Base-by-base conservation (phyloP, 75 land plant genomes). In the Chamaecyparis obtusa region DNA sequence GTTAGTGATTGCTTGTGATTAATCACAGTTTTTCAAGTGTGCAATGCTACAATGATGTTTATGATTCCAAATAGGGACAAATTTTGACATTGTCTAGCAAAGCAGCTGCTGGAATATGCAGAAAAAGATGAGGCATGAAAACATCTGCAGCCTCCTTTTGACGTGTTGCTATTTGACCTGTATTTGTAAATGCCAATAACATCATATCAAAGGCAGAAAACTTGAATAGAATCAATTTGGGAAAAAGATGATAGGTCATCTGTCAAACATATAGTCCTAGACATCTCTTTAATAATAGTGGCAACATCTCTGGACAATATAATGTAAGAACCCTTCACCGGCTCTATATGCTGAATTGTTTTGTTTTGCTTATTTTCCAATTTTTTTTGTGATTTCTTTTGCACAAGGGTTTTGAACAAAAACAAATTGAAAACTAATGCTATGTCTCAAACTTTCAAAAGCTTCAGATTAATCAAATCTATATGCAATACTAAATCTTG, bases 1-100 rank as follows among this genome's bases (percentile, higher is more conserved):
- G 0, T 0, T 49, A 8, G 11, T 49, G 51, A 49, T 49, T 49
- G 51, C 11, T 49, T 9, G 9, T 49, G 51, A 49, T 49, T 49
- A 49, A 49, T 49, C 51, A 49, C 11, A 9, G 51, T 49, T 49
- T 49, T 49, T 9, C 51, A 9, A 49, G 51, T 49, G 51, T 49
- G 51, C 7, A 49, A 49, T 8, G 11, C 51, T 8, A 49, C 51
- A 0, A 49, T 49, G 51, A 49, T 49, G 8, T 84, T 51, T 33
- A 33, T 16, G 27, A 39, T 35, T 54, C n/a, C 10, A 54, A 33
- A 9, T 39, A 21, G 16, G 67, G 21, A 32, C 6, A 32, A 1
- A 19, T 84, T 55, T 84, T 84, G 11, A 84, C 37, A 33, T 15
- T 49, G 41, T 84, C 85, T 16, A 17, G 41, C 60, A 84, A 82